These are phyloP conservation scores for Cutaneotrichosporon sp. DNA, from an alignment of 1,284 basidiomycete species.

Conservation along the genomic window DNA sequence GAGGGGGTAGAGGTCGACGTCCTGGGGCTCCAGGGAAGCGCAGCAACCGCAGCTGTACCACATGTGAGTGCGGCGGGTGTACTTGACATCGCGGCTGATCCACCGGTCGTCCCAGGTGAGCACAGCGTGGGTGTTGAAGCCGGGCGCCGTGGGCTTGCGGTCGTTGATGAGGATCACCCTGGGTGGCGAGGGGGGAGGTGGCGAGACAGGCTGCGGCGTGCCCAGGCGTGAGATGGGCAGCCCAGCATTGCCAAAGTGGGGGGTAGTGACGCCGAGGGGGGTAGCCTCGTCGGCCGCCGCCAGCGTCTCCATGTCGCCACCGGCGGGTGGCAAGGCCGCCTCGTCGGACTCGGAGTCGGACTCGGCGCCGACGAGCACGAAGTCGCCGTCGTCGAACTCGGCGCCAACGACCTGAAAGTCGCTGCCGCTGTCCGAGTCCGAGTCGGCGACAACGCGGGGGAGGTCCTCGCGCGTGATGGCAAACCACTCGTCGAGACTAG, in stretches of 20 bases:
- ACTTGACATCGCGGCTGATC: not conserved
- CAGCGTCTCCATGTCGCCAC: no score
- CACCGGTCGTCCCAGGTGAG: not conserved
- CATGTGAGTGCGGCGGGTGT: not conserved
- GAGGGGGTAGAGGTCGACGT: not conserved
- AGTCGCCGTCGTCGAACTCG: not conserved
- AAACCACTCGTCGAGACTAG: not conserved
- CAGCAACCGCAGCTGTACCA: not conserved
- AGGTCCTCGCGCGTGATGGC: not conserved
- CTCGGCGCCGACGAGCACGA: not conserved
- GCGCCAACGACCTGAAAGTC: not conserved
- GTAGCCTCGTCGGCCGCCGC: no score
- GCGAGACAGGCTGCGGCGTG: not conserved
- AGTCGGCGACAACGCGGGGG: not conserved
- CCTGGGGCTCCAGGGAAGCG: not conserved
- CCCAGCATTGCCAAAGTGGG: no score
- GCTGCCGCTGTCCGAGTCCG: not conserved
- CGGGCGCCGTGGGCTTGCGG: not conserved
- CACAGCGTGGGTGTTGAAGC: not conserved
- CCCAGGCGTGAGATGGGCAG: no score
- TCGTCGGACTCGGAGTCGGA: not conserved
- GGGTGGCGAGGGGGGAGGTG: not conserved
- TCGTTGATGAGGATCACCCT: not conserved
- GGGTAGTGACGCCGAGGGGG: no score
- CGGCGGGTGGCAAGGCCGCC: no score